phyloP scores from a whole-genome alignment of 495 filamentous ascomycete genomes.

The Tuber brumale region DNA sequence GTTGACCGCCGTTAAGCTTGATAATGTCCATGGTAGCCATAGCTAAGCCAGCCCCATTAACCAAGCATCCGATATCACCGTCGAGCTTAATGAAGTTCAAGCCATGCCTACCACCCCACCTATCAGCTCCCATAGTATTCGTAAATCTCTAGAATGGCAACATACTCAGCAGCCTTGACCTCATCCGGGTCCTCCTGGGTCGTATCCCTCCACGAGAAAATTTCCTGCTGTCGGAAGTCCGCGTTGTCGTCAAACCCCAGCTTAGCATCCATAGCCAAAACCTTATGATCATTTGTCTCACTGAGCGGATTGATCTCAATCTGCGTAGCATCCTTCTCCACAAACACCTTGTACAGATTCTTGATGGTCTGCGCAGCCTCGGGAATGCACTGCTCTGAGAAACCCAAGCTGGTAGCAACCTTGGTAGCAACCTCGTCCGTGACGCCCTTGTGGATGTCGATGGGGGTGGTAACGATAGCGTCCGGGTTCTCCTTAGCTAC shows the following conservation, averaged over 20 bases:
- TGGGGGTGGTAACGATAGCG: slow-evolving; percentile 84
- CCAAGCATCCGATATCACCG: slow-evolving; percentile 96
- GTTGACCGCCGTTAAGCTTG: slow-evolving; percentile 94
- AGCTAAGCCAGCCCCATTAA: slow-evolving; percentile 96
- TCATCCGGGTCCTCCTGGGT: slow-evolving; percentile 96
- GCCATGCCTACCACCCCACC: slow-evolving; percentile 50
- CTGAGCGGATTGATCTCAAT: slow-evolving; percentile 99
- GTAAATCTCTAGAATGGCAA: slow-evolving; percentile 1
- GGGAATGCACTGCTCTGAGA: slow-evolving; percentile 92
- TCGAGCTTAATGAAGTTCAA: slow-evolving; percentile 99
- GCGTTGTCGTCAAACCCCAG: slow-evolving; percentile 97
- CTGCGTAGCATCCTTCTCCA: slow-evolving; percentile 96
- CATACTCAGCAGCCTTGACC: slow-evolving; percentile 84
- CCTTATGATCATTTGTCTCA: slow-evolving; percentile 94
- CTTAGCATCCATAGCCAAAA: slow-evolving; percentile 98
- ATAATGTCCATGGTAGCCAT: slow-evolving; percentile 99
- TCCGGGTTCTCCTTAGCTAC: slow-evolving; percentile 97
- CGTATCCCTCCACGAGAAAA: slow-evolving; percentile 87
- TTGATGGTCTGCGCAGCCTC: slow-evolving; percentile 92
- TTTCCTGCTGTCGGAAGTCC: slow-evolving; percentile 92
- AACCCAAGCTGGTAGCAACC: slow-evolving; percentile 88
- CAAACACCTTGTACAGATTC: slow-evolving; percentile 97
- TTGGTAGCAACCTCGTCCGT: slow-evolving; percentile 88
- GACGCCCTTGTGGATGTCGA: slow-evolving; percentile 90
- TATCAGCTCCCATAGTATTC: slow-evolving; percentile 27